phyloP scores from a whole-genome alignment of 2,329 filamentous ascomycete genomes.

The Tolypocladium paradoxum region DNA sequence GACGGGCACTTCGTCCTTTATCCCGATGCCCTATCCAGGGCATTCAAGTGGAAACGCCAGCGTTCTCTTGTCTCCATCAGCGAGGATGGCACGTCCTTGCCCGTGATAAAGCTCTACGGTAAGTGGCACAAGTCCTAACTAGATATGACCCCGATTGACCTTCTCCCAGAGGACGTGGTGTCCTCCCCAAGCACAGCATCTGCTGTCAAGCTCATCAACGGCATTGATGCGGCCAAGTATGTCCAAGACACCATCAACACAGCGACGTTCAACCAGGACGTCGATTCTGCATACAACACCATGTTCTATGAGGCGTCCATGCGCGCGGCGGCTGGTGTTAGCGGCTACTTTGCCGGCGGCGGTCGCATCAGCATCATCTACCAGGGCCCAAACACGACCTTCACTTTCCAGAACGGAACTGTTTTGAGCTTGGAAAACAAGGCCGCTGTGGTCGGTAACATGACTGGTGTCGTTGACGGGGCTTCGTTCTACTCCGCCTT shows the following conservation, averaged over 20 bases:
- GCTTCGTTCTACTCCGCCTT: slow-evolving; percentile 22
- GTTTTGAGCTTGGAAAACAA: slow-evolving; percentile 17
- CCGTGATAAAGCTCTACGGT: slow-evolving; percentile 12
- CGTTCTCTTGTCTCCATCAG: slow-evolving; percentile 29
- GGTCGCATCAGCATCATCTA: slow-evolving; percentile 17
- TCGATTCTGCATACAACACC: slow-evolving; percentile 24
- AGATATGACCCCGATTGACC: not conserved
- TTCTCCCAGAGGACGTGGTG: slow-evolving; percentile 7
- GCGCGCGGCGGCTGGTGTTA: slow-evolving; percentile 5
- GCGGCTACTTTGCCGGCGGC: slow-evolving; percentile 20
- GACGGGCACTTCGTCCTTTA: slow-evolving; percentile 48
- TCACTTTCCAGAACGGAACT: slow-evolving; percentile 27
- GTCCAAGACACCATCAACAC: slow-evolving; percentile 10
- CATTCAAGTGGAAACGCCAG: slow-evolving; percentile 6
- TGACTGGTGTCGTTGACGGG: slow-evolving; percentile 20
- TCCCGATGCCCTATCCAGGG: slow-evolving; percentile 6
- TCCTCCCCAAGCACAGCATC: slow-evolving; percentile 11
- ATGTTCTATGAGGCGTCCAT: slow-evolving; percentile 21
- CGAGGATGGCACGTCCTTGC: slow-evolving; percentile 15
- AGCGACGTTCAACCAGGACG: slow-evolving; percentile 12
- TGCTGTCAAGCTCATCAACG: slow-evolving; percentile 16
- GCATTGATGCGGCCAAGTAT: slow-evolving; percentile 11
- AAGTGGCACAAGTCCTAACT: not conserved
- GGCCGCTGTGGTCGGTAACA: slow-evolving; percentile 16
- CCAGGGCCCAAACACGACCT: slow-evolving; percentile 20